Percentiles rank a stretch among this genome's conserved stretches.
These are phyloP conservation scores for Diaporthe nobilis DNA, from an alignment of 2,329 filamentous ascomycete genomes.

Conservation along the genomic window DNA sequence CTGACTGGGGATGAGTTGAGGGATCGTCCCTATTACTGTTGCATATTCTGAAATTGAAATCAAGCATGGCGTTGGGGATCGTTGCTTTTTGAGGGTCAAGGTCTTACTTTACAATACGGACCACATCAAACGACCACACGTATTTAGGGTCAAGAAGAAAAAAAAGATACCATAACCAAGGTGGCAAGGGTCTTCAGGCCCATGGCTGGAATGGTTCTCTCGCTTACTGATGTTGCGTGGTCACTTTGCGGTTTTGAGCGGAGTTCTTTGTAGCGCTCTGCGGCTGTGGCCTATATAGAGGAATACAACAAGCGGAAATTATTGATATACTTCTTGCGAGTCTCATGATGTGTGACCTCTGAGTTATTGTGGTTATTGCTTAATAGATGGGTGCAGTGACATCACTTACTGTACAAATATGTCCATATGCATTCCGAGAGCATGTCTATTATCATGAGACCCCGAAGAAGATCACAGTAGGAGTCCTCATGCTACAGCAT, in stretches of 20 bases:
- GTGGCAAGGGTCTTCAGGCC: not conserved
- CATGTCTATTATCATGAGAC: not conserved
- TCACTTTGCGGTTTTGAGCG: not conserved
- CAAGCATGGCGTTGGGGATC: slow-evolving; percentile 40
- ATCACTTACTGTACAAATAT: not conserved
- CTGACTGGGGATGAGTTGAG: slow-evolving; percentile 10
- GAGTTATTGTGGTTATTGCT: not conserved
- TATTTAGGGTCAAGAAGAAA: not conserved
- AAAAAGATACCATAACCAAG: slow-evolving; percentile 30
- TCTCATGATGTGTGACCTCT: not conserved
- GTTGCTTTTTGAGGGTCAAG: slow-evolving; percentile 18
- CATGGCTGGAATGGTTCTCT: slow-evolving; percentile 25
- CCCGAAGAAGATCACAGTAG: not conserved
- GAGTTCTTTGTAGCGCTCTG: not conserved
- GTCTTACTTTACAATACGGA: not conserved
- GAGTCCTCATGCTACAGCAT: no score
- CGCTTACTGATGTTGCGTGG: slow-evolving; percentile 12
- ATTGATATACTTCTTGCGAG: not conserved
- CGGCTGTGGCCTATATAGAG: slow-evolving; percentile 30
- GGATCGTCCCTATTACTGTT: slow-evolving; percentile 14
- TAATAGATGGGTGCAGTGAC: not conserved
- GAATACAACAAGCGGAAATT: slow-evolving; percentile 25
- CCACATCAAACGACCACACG: slow-evolving; percentile 8
- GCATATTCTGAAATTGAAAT: slow-evolving; percentile 39
- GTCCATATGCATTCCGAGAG: not conserved